Conservation (phyloP, 768 basidiomycete species). For the Tulasnella sp. region DNA sequence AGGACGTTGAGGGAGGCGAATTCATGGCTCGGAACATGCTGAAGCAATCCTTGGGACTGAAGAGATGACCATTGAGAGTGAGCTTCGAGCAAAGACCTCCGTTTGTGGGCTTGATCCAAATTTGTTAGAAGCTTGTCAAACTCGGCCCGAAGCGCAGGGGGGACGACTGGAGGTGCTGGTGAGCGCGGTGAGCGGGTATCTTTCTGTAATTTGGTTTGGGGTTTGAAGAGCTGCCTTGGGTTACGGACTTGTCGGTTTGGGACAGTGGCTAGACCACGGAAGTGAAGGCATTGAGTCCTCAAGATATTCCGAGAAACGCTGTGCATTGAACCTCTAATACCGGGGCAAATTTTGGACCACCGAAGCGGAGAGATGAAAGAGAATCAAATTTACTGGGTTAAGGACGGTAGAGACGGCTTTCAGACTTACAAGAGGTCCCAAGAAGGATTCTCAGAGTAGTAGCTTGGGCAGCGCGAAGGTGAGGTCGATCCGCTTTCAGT, state of each 20-base stretch:
- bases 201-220: neutral
- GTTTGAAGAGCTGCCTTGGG: neutral
- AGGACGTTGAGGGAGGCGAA: neutral
- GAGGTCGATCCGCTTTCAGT: neutral
- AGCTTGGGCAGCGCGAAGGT: neutral
- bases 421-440: neutral
- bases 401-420: neutral
- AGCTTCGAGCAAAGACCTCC: neutral
- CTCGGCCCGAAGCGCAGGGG: neutral
- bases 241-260: conserved; percentile 2
- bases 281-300: neutral
- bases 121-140: neutral
- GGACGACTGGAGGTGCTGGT: neutral
- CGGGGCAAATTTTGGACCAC: neutral
- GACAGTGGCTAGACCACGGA: neutral
- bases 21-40: neutral
- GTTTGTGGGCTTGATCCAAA: neutral
- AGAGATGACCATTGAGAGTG: neutral
- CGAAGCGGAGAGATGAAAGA: neutral
- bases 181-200: neutral
- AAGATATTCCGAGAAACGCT: neutral
- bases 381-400: neutral
- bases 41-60: neutral
- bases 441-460: neutral
- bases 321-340: neutral